Evolutionary conservation across 2,329 filamentous ascomycete genomes (phyloP), one percentile per base, ranked within the genome.

Genomic region (Exophiala bonariae): DNA sequence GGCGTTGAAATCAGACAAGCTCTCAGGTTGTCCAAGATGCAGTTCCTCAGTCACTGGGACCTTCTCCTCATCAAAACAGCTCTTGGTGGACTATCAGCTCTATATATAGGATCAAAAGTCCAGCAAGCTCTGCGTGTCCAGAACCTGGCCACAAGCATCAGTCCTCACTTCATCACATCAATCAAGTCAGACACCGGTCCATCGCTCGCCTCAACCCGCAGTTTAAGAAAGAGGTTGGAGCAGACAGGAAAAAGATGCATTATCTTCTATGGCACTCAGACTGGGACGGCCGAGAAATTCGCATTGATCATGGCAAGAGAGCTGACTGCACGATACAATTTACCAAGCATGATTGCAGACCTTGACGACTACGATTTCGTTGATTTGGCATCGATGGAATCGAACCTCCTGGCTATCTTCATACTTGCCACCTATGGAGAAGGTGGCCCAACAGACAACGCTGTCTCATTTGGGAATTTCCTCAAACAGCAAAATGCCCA

Each of bases 401-500:
- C 83, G 57, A 91, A 97, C 70, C 96, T 96, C 73, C 72, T 99
- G 42, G 88, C 86, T 61, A 87, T 99, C 75, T 99, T 99, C 66
- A 86, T 99, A 50, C 79, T 99, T 54, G 93, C 93, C 42, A 99
- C 93, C 28, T 99, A 99, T 63, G 93, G 93, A 58, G 93, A 99
- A 77, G 93, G 93, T 55, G 95, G 99, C 72, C 93, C 93, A 35
- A 99, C 95, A 22, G 93, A 99, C 65, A 99, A 99, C 65, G 93
- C 95, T 6, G 93, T 97, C 55, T 93, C 97, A 61, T 99, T 99
- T 75, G 96, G 95, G 75, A 93, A 99, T 68, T 97, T 96, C 72
- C 80, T 97, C 63, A 87, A 81, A 56, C 91, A 97, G 14, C 89
- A 93, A 46, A 77, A 86, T 47, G 73, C 81, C 58, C 97, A 97